phyloP scores from a whole-genome alignment of 441 rosid genomes.

The Pelargonium myrrhifolium region DNA sequence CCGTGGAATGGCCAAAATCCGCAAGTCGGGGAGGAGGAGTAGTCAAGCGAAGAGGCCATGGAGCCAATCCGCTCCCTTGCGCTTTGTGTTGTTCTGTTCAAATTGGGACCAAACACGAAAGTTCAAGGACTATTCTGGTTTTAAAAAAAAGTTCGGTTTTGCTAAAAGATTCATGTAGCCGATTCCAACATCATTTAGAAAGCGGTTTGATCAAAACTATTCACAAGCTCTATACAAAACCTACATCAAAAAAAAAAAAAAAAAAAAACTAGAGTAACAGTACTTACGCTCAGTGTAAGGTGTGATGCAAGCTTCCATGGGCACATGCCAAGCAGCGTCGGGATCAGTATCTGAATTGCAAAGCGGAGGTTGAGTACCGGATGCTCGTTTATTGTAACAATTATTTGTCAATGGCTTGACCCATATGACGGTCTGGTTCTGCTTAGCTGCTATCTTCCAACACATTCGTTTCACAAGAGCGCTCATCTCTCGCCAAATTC shows the following conservation, averaged over 20 bases:
- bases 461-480: slow-evolving; percentile 86
- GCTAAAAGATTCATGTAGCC: too few relatives aligned
- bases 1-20: slow-evolving; percentile 74
- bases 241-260: too few relatives aligned
- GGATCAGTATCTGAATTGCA: slow-evolving; percentile 85
- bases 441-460: slow-evolving; percentile 87
- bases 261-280: slow-evolving; percentile 17
- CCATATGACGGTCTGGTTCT: slow-evolving; percentile 95
- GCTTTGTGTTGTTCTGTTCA: slow-evolving; percentile 72
- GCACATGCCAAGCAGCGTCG: slow-evolving; percentile 72
- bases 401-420: slow-evolving; percentile 92
- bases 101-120: too few relatives aligned
- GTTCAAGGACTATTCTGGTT: too few relatives aligned
- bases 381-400: slow-evolving; percentile 74
- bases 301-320: slow-evolving; percentile 90
- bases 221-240: too few relatives aligned
- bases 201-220: too few relatives aligned
- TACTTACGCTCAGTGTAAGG: slow-evolving; percentile 84
- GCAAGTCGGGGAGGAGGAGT: slow-evolving; percentile 82
- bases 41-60: slow-evolving; percentile 92
- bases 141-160: too few relatives aligned
- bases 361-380: slow-evolving; percentile 85
- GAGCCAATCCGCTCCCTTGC: slow-evolving; percentile 85
- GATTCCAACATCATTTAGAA: too few relatives aligned
- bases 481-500: slow-evolving; percentile 94